Percentiles rank a stretch among this genome's conserved stretches.
These are phyloP conservation scores for Caloboletus firmus DNA, from an alignment of 1,284 basidiomycete genomes.

Conservation along the genomic window DNA sequence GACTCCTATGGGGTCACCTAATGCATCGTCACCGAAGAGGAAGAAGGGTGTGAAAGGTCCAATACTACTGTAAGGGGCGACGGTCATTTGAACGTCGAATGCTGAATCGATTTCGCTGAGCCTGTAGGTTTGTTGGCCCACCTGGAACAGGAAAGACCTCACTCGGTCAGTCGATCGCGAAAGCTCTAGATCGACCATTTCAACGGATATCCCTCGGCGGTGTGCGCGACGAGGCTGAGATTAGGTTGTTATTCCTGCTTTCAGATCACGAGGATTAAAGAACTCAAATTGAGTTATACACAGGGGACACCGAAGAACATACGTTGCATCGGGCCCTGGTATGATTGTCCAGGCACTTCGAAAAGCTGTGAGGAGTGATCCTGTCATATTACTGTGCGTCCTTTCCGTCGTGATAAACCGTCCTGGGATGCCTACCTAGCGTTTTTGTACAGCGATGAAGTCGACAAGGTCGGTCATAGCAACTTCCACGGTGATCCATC, in stretches of 20 bases:
- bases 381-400: slow-evolving; percentile 74
- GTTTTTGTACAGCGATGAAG: slow-evolving; percentile 60
- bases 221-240: slow-evolving; percentile 89
- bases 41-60: slow-evolving; percentile 67
- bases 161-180: slow-evolving; percentile 83
- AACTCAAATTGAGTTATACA: slow-evolving; percentile 3
- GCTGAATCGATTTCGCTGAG: neutral
- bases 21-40: slow-evolving; percentile 11
- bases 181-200: slow-evolving; percentile 81
- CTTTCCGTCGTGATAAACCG: slow-evolving; percentile 5
- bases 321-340: slow-evolving; percentile 85
- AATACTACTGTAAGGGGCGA: slow-evolving; percentile 65
- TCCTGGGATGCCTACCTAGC: slow-evolving; percentile 22
- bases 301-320: slow-evolving; percentile 85
- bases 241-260: slow-evolving; percentile 41
- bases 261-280: neutral
- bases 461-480: slow-evolving; percentile 85
- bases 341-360: slow-evolving; percentile 86
- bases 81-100: neutral
- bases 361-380: slow-evolving; percentile 80
- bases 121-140: slow-evolving; percentile 70
- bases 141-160: slow-evolving; percentile 86
- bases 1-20: slow-evolving; percentile 9
- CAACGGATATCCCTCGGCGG: slow-evolving; percentile 92
- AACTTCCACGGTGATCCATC: slow-evolving; percentile 90